Evolutionary conservation across 768 basidiomycete species (phyloP), one percentile per base, ranked within the genome.

Genomic region (Pleurotus citrinopileatus): DNA sequence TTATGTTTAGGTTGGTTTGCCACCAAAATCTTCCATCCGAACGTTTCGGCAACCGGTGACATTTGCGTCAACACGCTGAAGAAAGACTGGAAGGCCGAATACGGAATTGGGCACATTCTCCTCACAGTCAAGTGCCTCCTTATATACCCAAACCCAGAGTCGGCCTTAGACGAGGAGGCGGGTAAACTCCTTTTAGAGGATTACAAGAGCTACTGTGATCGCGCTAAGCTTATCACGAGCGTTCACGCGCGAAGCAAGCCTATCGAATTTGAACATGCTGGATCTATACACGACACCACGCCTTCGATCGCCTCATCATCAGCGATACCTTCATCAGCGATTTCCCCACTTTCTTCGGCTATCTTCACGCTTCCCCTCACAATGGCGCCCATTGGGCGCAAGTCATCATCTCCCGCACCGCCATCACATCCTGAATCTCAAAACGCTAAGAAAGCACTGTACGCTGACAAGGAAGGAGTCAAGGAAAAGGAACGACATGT

Each of bases 11-110:
- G 95, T 64, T 87, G 91, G 76, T 89, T 97, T 60, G 74, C 80
- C 12, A 97, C 95, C 46, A 97, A 96, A 75, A 95, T 98, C 54
- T 98, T 98, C 70, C 95, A 98, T 63, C 95, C 96, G 0, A 98
- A 98, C 62, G 93, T 98, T 36, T 95, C 94, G 0, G 78, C 81
- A 28, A 69, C 81, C 0, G 94, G 94, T 13, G 94, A 97, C 70
- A 98, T 98, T 60, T 98, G 94, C 67, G 94, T 98, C 12, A 96
- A 95, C 73, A 98, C 94, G 5, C 74, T 98, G 22, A 98, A 97
- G 79, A 96, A 97, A 69, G 94, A 96, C 63, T 98, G 95, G 95
- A 89, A 94, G 67, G 80, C 90, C 20, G 81, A 86, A 10, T 95
- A 92, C 62, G 95, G 95, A 45, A 93, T 98, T 26, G 83, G 77